Evolutionary conservation across 441 rosid genomes (phyloP), one percentile per base, ranked within the genome.

Genomic region (Codiaeum variegatum): DNA sequence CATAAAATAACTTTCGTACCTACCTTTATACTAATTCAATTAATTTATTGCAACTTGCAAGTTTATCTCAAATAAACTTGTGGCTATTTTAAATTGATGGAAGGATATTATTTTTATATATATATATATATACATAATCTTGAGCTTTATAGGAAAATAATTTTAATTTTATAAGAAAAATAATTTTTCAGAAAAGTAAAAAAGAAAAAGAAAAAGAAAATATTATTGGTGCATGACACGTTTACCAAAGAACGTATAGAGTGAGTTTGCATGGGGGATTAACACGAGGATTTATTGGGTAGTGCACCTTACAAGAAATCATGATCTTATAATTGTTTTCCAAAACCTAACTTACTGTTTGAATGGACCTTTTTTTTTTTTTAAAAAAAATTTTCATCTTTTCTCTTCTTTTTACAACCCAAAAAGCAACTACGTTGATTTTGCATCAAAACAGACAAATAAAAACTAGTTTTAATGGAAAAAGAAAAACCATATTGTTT

Each of bases 321-420:
- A 90, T 90, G 75, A 79, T 88, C 92, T 84, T 86, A 83, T 92
- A 76, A 92, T 90, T 88, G 87, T 83, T 55, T 67, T 77, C 73
- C n/a, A 80, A 86, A 81, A 90, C 44, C 13, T 40, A 8, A 40
- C 76, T 74, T 72, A 78, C 19, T 18, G 46, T 38, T 31, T 2
- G 12, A 40, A 13, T 9, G 2, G 65, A 78, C 76, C 44, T 81
- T 80, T 82, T n/a, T 67, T 26, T 12, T 11, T 13, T 10, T 73
- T 70, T 44, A 67, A n/a, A n/a, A n/a, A n/a, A n/a, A n/a, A n/a
- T 23, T 40, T 40, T 40, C 0, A 40, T 40, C 77, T 73, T 79
- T 76, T 80, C 89, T 76, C 88, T 80, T 32, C 89, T 88, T 87
- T 91, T 75, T 40, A 78, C 58, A 67, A 67, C 36, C 47, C 21